Evolutionary conservation across 768 basidiomycete species (phyloP).

Genomic region (Hydnomerulius pinastri): DNA sequence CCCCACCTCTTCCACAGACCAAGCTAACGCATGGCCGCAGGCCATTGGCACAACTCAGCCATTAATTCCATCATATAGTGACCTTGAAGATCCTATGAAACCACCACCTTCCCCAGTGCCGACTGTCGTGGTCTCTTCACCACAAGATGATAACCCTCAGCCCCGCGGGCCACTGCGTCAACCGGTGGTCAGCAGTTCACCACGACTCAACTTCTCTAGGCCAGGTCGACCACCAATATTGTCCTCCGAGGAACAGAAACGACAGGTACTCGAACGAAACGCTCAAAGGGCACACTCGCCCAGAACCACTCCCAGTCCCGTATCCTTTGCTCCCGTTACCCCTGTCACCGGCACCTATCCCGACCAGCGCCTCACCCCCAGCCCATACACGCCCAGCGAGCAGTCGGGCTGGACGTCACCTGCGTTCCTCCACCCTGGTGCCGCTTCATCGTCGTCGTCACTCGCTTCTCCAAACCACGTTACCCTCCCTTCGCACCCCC

Average conservation of each 20-base stretch:
- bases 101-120: conserved; percentile 39
- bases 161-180: conserved; percentile 34
- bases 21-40: conserved; percentile 19
- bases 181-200: conserved; percentile 40
- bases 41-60: conserved; percentile 10
- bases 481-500: conserved; percentile 34
- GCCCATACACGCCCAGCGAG: not conserved
- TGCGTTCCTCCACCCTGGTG: conserved; percentile 16
- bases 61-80: not conserved
- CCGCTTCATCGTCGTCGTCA: conserved; percentile 16
- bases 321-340: conserved; percentile 15
- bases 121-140: conserved; percentile 56
- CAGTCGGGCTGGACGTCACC: not conserved
- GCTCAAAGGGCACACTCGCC: conserved; percentile 40
- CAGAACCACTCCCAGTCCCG: conserved; percentile 11
- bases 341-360: conserved; percentile 24
- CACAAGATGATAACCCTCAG: conserved; percentile 27
- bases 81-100: conserved; percentile 17
- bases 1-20: not conserved
- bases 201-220: conserved; percentile 62
- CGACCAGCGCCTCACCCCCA: not conserved
- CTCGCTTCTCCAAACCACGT: conserved; percentile 8
- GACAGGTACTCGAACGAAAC: conserved; percentile 60
- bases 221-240: conserved; percentile 51
- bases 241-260: conserved; percentile 41